These are phyloP conservation scores for Colletotrichum noveboracense DNA, from an alignment of 2,329 filamentous ascomycete species.

Conservation along the genomic window DNA sequence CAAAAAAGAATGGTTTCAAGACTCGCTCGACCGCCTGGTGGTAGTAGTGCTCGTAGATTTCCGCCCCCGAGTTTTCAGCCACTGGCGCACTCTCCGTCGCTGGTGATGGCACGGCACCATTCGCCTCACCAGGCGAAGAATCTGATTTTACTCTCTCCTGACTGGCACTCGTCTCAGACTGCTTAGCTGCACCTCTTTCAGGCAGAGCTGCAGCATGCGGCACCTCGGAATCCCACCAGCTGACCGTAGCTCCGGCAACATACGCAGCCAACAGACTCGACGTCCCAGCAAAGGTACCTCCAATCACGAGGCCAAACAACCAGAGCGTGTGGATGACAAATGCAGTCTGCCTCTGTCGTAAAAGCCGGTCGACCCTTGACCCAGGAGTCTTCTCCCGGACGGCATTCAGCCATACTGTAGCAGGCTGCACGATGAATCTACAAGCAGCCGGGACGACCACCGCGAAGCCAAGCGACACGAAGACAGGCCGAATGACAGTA, in stretches of 20 bases:
- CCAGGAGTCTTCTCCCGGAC: conserved; percentile 27
- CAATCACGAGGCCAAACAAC: conserved; percentile 54
- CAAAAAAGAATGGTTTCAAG: conserved; percentile 77
- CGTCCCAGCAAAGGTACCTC: conserved; percentile 64
- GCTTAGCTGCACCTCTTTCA: neutral
- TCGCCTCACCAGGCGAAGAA: neutral
- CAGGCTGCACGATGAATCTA: conserved; percentile 46
- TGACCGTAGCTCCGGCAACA: conserved; percentile 61
- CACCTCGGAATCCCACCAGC: conserved; percentile 61
- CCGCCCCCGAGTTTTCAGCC: neutral
- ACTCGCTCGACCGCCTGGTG: conserved; percentile 48
- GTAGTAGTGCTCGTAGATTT: conserved; percentile 46
- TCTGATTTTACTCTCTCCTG: neutral
- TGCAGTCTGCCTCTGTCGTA: conserved; percentile 36
- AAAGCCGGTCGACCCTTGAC: conserved; percentile 26
- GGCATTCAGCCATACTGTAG: conserved; percentile 38
- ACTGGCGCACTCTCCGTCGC: neutral
- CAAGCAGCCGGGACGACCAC: conserved; percentile 52
- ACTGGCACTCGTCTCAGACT: neutral
- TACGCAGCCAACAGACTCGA: conserved; percentile 69
- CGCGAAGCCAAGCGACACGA: conserved; percentile 58
- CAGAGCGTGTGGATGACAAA: conserved; percentile 53
- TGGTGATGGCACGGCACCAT: neutral
- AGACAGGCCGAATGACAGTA: conserved; percentile 48
- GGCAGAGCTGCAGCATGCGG: conserved; percentile 22